Evolutionary conservation across 306 rosid species (phyloP), one percentile per base, ranked within the genome.

Genomic region (Dalbergia cultrata): DNA sequence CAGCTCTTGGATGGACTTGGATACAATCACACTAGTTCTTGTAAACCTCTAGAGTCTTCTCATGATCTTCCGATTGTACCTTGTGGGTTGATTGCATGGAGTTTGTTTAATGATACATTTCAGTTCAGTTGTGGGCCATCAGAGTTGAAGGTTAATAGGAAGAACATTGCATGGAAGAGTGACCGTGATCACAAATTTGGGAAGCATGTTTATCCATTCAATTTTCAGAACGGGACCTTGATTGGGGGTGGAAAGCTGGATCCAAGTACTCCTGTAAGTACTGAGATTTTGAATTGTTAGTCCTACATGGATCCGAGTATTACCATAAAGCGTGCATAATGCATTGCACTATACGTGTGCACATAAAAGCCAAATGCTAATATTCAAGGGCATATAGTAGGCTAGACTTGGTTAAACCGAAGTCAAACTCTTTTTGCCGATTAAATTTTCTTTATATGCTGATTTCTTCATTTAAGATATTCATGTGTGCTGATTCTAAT

Each of bases 11-110:
- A 88, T 81, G 99, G 99, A 79, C 86, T 91, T 73, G 84, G 78
- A 65, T 78, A 82, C 95, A 91, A 88, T 26, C 80, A 75, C 83
- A 88, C 91, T 43, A 86, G 93, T 84, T 61, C 96, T 72, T 95
- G 99, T 80, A 79, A 82, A 79, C 99, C 97, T 72, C 81, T 87
- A 74, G 88, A 89, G 84, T 86, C 84, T 45, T 88, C 80, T 69
- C 69, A 86, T 74, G 88, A 82, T 76, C 90, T 81, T 76, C 96
- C 99, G 18, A 35, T 89, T 75, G 96, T 95, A 62, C 99, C 98
- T 37, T 95, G 99, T 80, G 99, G 99, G 62, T 81, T 95, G 87
- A 88, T 91, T 50, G 98, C 99, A 33, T 95, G 99, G 99, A 95
- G 99, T 89, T 57, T 95, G 87, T 95, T 95, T 72, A 95, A 91